Evolutionary conservation across 1,139 yeast species (phyloP), one percentile per base, ranked within the genome.

Genomic region (Nakaseomyces glabratus): DNA sequence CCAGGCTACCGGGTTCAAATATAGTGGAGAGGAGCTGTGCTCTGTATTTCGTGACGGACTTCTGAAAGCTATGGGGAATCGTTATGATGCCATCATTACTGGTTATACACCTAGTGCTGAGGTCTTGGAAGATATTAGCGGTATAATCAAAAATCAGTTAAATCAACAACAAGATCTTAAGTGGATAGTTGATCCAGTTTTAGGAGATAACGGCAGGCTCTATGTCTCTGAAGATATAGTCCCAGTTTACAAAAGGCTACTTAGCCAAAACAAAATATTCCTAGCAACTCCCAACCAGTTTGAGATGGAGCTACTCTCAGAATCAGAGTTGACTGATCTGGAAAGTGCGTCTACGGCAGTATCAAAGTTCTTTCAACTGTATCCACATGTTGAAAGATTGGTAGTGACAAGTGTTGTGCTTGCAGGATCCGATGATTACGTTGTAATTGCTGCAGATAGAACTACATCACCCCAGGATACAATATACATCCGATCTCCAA

Each of bases 231-330:
- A 75, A 42, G 71, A 73, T 14, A 82, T 85, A 35, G 67, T 88
- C 0, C 73, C 75, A 0, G 70, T 73, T 1, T 88, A 88, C 54
- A 68, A 69, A 49, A 48, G 61, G n/a, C 62, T 82, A 2, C 57
- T 88, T 28, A 49, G 57, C 12, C 54, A 65, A 2, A 69, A 72
- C 6, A 40, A 59, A 2, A 85, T 86, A 9, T 77, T 74, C 40
- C 54, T 86, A 14, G 73, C 81, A 7, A 84, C 96, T 0, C 98
- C 98, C 1, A 90, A 90, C 56, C 95, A 85, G 55, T 82, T 82
- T 57, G 98, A 90, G 55, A 69, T 84, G 41, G 95, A 86, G 58
- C 61, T 80, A 12, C 60, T 88, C 28, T 66, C 80, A 7, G 86
- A 71, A 1, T 54, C 61, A 24, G 62, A 64, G 37, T 69, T 84